Evolutionary conservation across 1,139 yeast species (phyloP).

Genomic region (Taphrina flavorubra): DNA sequence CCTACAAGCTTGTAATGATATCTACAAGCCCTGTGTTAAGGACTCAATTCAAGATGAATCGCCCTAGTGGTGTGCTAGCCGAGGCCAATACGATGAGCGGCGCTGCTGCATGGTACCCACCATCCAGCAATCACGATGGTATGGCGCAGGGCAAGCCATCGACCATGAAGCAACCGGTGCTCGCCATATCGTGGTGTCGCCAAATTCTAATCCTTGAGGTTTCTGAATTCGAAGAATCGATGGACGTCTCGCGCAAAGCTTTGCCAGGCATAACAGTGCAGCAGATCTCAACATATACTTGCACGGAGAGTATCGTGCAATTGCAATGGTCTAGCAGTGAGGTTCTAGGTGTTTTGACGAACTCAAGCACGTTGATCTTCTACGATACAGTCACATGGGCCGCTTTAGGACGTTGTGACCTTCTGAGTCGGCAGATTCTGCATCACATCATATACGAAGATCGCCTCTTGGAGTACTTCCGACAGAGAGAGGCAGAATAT

Average conservation of each 20-base stretch:
- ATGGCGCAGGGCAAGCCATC: slow-evolving; percentile 14
- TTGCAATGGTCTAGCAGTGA: slow-evolving; percentile 66
- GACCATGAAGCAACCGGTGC: slow-evolving; percentile 54
- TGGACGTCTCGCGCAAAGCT: background rate
- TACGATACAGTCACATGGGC: slow-evolving; percentile 55
- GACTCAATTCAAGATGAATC: slow-evolving; percentile 57
- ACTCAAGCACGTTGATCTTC: slow-evolving; percentile 58
- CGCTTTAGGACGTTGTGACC: slow-evolving; percentile 55
- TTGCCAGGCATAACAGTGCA: slow-evolving; percentile 47
- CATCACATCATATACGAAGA: slow-evolving; percentile 54
- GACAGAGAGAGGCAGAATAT: slow-evolving; percentile 45
- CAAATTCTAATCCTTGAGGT: slow-evolving; percentile 64
- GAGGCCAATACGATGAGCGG: slow-evolving; percentile 20
- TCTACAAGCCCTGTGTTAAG: slow-evolving; percentile 62
- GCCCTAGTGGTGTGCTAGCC: slow-evolving; percentile 32
- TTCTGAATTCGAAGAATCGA: slow-evolving; percentile 51
- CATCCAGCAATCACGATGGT: background rate
- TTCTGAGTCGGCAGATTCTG: slow-evolving; percentile 57
- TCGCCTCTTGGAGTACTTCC: slow-evolving; percentile 47
- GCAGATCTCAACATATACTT: slow-evolving; percentile 9
- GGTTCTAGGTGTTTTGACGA: slow-evolving; percentile 60
- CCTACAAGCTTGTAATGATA: slow-evolving; percentile 59
- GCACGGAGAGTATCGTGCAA: slow-evolving; percentile 58
- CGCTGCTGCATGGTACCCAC: slow-evolving; percentile 35
- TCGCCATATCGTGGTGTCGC: slow-evolving; percentile 74